These are phyloP conservation scores for Backusella circina DNA, from an alignment of 192 early-diverging fungal species.

Conservation along the genomic window DNA sequence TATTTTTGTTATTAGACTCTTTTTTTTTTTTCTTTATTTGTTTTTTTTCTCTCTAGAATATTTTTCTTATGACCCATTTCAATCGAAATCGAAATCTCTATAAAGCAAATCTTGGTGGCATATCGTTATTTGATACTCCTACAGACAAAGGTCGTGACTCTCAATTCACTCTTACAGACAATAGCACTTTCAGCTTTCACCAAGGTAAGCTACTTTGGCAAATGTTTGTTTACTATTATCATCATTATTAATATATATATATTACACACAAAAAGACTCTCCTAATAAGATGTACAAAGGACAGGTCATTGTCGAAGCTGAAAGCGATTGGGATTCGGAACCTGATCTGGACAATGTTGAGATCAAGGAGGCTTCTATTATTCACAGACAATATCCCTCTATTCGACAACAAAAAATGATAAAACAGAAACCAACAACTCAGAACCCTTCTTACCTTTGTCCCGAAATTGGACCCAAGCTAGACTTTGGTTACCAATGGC, in stretches of 20 bases:
- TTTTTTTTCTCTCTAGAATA: background rate
- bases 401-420: background rate
- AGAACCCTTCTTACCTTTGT: background rate
- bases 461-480: background rate
- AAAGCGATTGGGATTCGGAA: conserved; percentile 21
- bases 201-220: background rate
- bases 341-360: conserved; percentile 6
- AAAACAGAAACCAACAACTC: background rate
- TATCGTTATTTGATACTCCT: background rate
- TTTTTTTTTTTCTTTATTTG: background rate
- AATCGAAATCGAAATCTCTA: background rate
- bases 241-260: background rate
- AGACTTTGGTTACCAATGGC: conserved; percentile 13
- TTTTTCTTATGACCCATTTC: background rate
- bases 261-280: background rate
- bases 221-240: too few species aligned
- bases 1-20: background rate
- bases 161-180: conserved; percentile 2
- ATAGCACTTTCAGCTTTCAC: background rate
- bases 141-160: background rate
- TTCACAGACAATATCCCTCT: conserved; percentile 1
- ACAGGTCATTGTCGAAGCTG: background rate
- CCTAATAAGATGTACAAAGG: background rate
- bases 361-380: conserved; percentile 9
- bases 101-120: background rate